Percentiles rank a stretch among this genome's conserved stretches.
Evolutionary conservation across 2,329 filamentous ascomycete species (phyloP).

Genomic region (Botrytis paeoniae): DNA sequence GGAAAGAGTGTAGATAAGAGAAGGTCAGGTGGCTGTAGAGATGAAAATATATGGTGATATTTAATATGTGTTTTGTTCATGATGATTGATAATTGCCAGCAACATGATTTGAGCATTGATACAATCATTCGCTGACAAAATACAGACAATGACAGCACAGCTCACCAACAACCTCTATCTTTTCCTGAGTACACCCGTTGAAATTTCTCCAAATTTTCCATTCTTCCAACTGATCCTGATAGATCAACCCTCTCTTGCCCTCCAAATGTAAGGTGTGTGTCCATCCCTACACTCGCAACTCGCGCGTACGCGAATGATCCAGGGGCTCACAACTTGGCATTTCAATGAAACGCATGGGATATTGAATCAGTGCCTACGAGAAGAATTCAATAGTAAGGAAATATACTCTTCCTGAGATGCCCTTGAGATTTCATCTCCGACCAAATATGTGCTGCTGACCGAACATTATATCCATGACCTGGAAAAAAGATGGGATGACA

Average conservation of each 20-base stretch:
- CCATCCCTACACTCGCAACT: neutral
- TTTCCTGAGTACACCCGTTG: too few relatives aligned
- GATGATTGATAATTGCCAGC: neutral
- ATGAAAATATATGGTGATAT: neutral
- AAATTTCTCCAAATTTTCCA: neutral
- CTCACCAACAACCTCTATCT: neutral
- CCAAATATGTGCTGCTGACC: slow-evolving; percentile 2
- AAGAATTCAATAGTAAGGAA: neutral
- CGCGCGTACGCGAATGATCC: neutral
- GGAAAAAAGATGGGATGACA: neutral
- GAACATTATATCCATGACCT: neutral
- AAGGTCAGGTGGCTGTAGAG: rapidly evolving
- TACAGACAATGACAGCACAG: neutral
- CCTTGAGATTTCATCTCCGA: neutral
- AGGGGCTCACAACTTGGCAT: neutral
- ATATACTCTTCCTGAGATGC: neutral
- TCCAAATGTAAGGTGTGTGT: neutral
- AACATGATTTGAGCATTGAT: neutral
- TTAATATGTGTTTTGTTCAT: neutral
- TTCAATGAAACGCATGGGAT: neutral
- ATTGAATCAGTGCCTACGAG: neutral
- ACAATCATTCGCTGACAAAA: neutral
- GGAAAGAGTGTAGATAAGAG: neutral
- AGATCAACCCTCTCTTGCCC: neutral
- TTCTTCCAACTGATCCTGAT: neutral